phyloP scores from a whole-genome alignment of 352 stramenopile genomes.

The Thalassiosira pacifica region DNA sequence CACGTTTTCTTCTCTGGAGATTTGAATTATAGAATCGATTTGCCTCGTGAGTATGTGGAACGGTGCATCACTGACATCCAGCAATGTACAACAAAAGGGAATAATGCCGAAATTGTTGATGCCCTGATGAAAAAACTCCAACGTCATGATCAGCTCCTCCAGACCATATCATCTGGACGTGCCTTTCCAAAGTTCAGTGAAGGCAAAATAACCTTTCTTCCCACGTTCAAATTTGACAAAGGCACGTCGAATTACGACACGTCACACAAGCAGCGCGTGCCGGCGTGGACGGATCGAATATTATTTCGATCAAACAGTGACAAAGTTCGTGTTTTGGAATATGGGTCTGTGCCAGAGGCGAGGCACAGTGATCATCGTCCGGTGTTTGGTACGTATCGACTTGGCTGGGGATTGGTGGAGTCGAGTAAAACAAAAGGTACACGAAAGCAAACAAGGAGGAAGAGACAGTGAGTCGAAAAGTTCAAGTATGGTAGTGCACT shows the following conservation, averaged over 20 bases:
- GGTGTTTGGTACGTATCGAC: slow-evolving; percentile 76
- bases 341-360: slow-evolving; percentile 64
- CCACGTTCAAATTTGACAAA: slow-evolving; percentile 98
- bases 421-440: too few relatives aligned
- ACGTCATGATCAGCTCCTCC: slow-evolving; percentile 92
- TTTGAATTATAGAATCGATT: too few relatives aligned
- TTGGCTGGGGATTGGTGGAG: slow-evolving; percentile 56
- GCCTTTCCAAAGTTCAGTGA: slow-evolving; percentile 92
- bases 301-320: slow-evolving; percentile 83
- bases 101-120: slow-evolving; percentile 14
- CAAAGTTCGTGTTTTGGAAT: slow-evolving; percentile 76
- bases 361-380: too few relatives aligned
- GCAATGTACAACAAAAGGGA: slow-evolving; percentile 9
- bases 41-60: slow-evolving; percentile 91
- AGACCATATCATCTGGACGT: slow-evolving; percentile 87
- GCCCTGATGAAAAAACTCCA: slow-evolving; percentile 83
- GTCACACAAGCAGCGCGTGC: slow-evolving; percentile 93
- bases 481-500: too few relatives aligned
- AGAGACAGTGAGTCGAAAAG: too few relatives aligned
- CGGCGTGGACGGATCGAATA: slow-evolving; percentile 96
- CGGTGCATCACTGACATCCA: slow-evolving; percentile 84
- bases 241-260: slow-evolving; percentile 91
- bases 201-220: slow-evolving; percentile 91
- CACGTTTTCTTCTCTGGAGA: too few relatives aligned
- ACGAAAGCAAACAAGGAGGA: too few relatives aligned